A percentile compares a stretch with the other conserved stretches of the same genome.
These are phyloP conservation scores for Gynandropsis gynandra DNA, from an alignment of 345 rosid genomes.

Conservation along the genomic window DNA sequence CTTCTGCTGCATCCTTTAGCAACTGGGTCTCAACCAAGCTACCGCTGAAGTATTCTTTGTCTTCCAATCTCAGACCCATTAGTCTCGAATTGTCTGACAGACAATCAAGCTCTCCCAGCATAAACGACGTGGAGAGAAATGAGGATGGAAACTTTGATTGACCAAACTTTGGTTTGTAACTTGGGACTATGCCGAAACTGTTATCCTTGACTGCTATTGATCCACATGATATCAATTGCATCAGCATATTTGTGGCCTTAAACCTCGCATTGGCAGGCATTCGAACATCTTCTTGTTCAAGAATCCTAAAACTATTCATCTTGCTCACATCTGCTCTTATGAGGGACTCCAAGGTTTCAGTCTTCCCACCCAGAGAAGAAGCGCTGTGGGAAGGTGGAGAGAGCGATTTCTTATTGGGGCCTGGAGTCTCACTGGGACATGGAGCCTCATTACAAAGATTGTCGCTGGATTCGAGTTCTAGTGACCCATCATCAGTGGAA, in stretches of 20 bases:
- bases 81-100: conserved; percentile 73
- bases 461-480: conserved; percentile 37
- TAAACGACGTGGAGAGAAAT: conserved; percentile 57
- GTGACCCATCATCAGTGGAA: conserved; percentile 62
- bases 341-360: conserved; percentile 82
- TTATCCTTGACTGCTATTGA: conserved; percentile 91
- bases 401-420: conserved; percentile 43
- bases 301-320: conserved; percentile 86
- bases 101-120: conserved; percentile 76
- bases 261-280: conserved; percentile 53
- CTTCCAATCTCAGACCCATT: conserved; percentile 65
- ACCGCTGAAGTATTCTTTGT: conserved; percentile 89
- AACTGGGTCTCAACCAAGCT: conserved; percentile 75
- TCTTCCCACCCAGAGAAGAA: conserved; percentile 64
- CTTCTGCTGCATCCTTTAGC: conserved; percentile 39
- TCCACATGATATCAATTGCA: conserved; percentile 96
- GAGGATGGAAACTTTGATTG: conserved; percentile 68
- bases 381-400: conserved; percentile 72
- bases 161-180: conserved; percentile 61
- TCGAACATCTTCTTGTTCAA: conserved; percentile 68
- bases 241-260: conserved; percentile 64
- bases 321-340: conserved; percentile 83
- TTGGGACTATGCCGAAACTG: conserved; percentile 76
- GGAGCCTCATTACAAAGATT: conserved; percentile 31
- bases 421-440: conserved; percentile 34